Conservation (phyloP, 2,329 filamentous ascomycete genomes). For the Truncatella angustata region DNA sequence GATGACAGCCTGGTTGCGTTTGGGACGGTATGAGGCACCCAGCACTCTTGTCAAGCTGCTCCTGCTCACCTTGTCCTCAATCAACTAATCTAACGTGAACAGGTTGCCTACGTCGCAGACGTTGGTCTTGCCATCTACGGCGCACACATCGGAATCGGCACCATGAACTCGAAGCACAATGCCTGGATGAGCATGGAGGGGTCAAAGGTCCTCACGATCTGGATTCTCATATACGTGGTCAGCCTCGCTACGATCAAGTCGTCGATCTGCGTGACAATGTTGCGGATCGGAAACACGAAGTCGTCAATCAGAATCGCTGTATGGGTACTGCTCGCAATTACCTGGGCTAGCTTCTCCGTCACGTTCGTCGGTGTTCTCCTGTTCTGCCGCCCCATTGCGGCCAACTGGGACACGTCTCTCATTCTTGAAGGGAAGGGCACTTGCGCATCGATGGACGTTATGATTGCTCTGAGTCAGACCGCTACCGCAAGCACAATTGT, state of each 20-base stretch:
- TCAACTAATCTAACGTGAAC: neutral
- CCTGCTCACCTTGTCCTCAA: neutral
- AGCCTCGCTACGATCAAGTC: slow-evolving; percentile 26
- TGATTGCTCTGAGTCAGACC: slow-evolving; percentile 24
- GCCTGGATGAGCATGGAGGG: slow-evolving; percentile 16
- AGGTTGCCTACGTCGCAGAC: slow-evolving; percentile 13
- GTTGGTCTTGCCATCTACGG: slow-evolving; percentile 12
- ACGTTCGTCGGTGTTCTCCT: slow-evolving; percentile 30
- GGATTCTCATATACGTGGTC: slow-evolving; percentile 24
- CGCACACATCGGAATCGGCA: slow-evolving; percentile 20
- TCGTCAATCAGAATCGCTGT: slow-evolving; percentile 17
- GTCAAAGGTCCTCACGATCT: slow-evolving; percentile 22
- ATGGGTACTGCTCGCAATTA: slow-evolving; percentile 16
- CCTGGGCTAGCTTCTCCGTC: slow-evolving; percentile 25
- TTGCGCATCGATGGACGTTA: slow-evolving; percentile 18
- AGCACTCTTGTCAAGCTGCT: neutral
- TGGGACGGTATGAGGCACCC: slow-evolving; percentile 2
- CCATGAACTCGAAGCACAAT: slow-evolving; percentile 20
- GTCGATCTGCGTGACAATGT: slow-evolving; percentile 34
- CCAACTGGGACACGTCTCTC: slow-evolving; percentile 27
- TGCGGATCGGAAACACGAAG: slow-evolving; percentile 27
- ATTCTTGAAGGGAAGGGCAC: slow-evolving; percentile 20
- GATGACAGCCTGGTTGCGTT: neutral
- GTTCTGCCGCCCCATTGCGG: slow-evolving; percentile 30
- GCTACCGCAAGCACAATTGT: slow-evolving; percentile 30